phyloP scores from a whole-genome alignment of 2,329 filamentous ascomycete genomes.

The Claviceps purpurea region DNA sequence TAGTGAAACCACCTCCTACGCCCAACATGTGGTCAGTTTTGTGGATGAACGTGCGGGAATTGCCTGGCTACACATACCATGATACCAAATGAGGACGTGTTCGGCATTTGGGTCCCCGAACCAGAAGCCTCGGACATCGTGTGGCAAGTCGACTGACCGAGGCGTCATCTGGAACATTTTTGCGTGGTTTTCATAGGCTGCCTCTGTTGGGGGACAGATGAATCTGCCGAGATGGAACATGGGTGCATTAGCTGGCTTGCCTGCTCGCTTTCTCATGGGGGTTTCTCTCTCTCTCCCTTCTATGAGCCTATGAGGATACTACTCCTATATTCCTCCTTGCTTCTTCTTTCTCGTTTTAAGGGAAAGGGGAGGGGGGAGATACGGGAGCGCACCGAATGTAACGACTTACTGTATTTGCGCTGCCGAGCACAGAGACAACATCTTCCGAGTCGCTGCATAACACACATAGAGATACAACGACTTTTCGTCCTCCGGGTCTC shows the following conservation, averaged over 20 bases:
- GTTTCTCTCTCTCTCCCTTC: no score
- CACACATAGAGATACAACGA: conserved; percentile 9
- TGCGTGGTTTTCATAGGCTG: conserved; percentile 7
- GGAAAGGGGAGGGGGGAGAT: no score
- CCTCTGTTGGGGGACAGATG: conserved; percentile 7
- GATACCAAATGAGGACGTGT: conserved; percentile 11
- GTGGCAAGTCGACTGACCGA: conserved; percentile 6
- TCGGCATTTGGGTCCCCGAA: conserved; percentile 9
- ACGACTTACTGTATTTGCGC: conserved; percentile 9
- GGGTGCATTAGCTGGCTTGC: not conserved
- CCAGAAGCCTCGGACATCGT: conserved; percentile 11
- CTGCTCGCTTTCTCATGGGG: no score
- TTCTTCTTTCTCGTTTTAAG: not conserved
- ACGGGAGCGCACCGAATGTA: no score
- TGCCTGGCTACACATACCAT: conserved; percentile 5
- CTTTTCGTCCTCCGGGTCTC: conserved; percentile 7
- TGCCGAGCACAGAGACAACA: conserved; percentile 5
- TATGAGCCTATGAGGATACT: no score
- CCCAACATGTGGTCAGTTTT: not conserved
- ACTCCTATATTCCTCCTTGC: no score
- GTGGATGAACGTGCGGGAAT: not conserved
- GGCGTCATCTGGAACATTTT: conserved; percentile 1
- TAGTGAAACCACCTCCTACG: conserved; percentile 10
- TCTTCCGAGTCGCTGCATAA: conserved; percentile 9
- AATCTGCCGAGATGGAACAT: conserved; percentile 3